Evolutionary conservation across 1,139 yeast genomes (phyloP).

Genomic region (Yamadazyma songkhlaensis): DNA sequence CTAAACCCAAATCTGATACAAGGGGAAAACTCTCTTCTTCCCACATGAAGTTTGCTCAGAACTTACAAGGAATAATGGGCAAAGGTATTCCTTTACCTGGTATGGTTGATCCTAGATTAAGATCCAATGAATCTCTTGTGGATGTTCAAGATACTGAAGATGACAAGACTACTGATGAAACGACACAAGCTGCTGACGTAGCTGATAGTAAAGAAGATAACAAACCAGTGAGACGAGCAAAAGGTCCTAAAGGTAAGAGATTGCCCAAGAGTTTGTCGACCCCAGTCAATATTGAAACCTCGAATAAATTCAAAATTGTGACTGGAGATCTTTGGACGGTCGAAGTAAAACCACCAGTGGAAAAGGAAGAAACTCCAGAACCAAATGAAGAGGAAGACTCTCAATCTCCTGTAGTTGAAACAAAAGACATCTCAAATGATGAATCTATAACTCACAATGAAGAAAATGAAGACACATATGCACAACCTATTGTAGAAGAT

Average conservation of each 20-base stretch:
- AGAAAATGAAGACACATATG: too few relatives aligned
- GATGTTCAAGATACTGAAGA: conserved; percentile 5
- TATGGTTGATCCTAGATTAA: conserved; percentile 37
- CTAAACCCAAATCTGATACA: background rate
- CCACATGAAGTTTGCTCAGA: conserved; percentile 50
- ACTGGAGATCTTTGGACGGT: conserved; percentile 39
- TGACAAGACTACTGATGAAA: too few relatives aligned
- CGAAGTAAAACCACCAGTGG: conserved; percentile 9
- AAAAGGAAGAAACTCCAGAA: too few relatives aligned
- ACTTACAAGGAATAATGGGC: conserved; percentile 57
- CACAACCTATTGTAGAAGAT: too few relatives aligned
- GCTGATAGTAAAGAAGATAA: conserved; percentile 23
- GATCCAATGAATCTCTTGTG: conserved; percentile 4
- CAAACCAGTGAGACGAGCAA: conserved; percentile 44
- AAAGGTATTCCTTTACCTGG: conserved; percentile 61
- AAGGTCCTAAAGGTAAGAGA: conserved; percentile 77
- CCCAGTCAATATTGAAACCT: conserved; percentile 36
- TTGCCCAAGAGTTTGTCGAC: conserved; percentile 62
- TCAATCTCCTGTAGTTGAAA: background rate
- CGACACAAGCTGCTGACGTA: background rate
- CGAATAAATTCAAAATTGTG: conserved; percentile 27
- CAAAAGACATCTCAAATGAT: background rate
- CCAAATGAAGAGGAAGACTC: too few relatives aligned
- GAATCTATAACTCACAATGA: too few relatives aligned
- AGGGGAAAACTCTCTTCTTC: conserved; percentile 25